Percentiles rank a stretch among this genome's conserved stretches.
These are phyloP conservation scores for Globisporangium nunn DNA, from an alignment of 352 stramenopile species.

Conservation along the genomic window DNA sequence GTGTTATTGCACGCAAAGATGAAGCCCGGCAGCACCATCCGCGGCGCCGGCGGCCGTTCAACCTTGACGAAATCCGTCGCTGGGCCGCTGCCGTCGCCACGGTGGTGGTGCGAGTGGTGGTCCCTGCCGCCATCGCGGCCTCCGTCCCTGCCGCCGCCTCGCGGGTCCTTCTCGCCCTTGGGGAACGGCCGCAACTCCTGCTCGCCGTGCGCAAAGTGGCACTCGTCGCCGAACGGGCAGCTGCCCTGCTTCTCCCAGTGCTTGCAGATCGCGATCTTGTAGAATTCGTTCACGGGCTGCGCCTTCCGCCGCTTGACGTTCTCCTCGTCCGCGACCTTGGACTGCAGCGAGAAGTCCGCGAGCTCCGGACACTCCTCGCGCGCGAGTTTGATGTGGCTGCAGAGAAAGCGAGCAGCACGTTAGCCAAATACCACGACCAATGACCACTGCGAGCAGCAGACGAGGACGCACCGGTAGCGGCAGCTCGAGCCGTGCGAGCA, in stretches of 20 bases:
- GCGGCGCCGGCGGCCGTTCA: slow-evolving; percentile 2
- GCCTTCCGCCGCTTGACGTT: slow-evolving; percentile 81
- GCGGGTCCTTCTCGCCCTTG: slow-evolving; percentile 57
- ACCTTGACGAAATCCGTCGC: neutral
- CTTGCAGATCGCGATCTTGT: slow-evolving; percentile 97
- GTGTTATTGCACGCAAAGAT: slow-evolving; percentile 73
- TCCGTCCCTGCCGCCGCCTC: slow-evolving; percentile 12
- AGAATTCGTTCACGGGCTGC: slow-evolving; percentile 94
- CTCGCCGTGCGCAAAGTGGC: slow-evolving; percentile 96
- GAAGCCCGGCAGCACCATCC: slow-evolving; percentile 55
- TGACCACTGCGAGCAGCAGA: neutral
- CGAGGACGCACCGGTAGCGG: slow-evolving; percentile 64
- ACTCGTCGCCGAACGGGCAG: slow-evolving; percentile 95
- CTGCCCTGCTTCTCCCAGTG: slow-evolving; percentile 93
- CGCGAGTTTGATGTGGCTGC: slow-evolving; percentile 90
- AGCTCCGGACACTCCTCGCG: slow-evolving; percentile 90
- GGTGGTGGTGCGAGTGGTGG: slow-evolving; percentile 8
- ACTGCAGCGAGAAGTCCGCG: slow-evolving; percentile 92
- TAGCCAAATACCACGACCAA: too few relatives aligned
- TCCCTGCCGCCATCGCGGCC: slow-evolving; percentile 5
- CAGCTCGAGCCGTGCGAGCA: slow-evolving; percentile 96
- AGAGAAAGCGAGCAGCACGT: neutral
- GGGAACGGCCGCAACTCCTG: slow-evolving; percentile 88
- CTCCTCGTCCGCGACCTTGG: slow-evolving; percentile 88
- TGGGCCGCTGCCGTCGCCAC: slow-evolving; percentile 2